Evolutionary conservation across 1,139 yeast species (phyloP).

Genomic region (Kodamaea arcana): DNA sequence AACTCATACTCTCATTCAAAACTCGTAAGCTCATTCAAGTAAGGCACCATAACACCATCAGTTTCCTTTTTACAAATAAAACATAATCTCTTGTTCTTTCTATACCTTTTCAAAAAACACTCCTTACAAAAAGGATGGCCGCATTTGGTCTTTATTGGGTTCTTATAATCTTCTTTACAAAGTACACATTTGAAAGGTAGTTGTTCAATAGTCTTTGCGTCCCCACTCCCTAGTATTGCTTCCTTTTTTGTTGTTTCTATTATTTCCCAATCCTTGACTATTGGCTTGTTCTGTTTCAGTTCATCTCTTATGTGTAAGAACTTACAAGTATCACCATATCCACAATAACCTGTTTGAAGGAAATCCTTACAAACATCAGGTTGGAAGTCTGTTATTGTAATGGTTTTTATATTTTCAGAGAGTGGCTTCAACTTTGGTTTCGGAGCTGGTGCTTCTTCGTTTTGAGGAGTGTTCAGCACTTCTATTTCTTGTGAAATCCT

Average conservation of each 20-base stretch:
- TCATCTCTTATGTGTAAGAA: slow-evolving; percentile 89
- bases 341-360: slow-evolving; percentile 90
- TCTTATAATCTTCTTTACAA: slow-evolving; percentile 53
- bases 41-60: slow-evolving; percentile 47
- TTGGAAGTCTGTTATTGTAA: slow-evolving; percentile 82
- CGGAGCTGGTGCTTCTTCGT: slow-evolving; percentile 6
- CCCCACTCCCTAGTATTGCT: slow-evolving; percentile 10
- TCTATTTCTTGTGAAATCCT: neutral
- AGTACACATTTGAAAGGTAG: slow-evolving; percentile 64
- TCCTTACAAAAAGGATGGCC: slow-evolving; percentile 62
- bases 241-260: too few relatives aligned
- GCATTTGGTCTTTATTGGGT: slow-evolving; percentile 62
- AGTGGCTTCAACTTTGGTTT: slow-evolving; percentile 13
- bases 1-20: too few relatives aligned
- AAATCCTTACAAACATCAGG: slow-evolving; percentile 95
- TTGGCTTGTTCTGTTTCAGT: slow-evolving; percentile 68
- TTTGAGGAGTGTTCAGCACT: slow-evolving; percentile 1
- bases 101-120: slow-evolving; percentile 55
- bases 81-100: slow-evolving; percentile 43
- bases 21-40: too few relatives aligned
- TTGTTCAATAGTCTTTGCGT: slow-evolving; percentile 17
- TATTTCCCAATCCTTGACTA: slow-evolving; percentile 70
- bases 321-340: slow-evolving; percentile 97
- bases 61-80: slow-evolving; percentile 57
- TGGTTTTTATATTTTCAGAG: slow-evolving; percentile 59